These are phyloP conservation scores for Mortierella sp. DNA, from an alignment of 371 early-diverging fungal species.

Conservation along the genomic window DNA sequence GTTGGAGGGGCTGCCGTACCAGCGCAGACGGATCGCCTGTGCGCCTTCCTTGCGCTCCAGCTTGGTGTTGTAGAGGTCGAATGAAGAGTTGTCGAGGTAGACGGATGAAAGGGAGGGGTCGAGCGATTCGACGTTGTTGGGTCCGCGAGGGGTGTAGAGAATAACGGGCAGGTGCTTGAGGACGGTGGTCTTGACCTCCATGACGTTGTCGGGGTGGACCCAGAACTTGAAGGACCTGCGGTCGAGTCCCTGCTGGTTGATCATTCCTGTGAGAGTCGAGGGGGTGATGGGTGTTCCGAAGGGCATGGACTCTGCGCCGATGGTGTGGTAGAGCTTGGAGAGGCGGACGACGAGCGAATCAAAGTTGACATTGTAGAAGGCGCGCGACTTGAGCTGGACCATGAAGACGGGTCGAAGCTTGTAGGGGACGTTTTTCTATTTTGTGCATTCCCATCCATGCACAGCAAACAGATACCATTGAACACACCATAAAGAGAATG, in stretches of 20 bases:
- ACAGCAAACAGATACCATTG: too few relatives aligned
- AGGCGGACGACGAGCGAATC: conserved; percentile 92
- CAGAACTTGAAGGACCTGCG: conserved; percentile 98
- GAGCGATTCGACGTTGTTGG: conserved; percentile 60
- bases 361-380: conserved; percentile 93
- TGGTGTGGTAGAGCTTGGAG: conserved; percentile 90
- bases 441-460: too few relatives aligned
- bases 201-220: conserved; percentile 99
- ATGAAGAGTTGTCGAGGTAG: conserved; percentile 96
- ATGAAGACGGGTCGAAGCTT: conserved; percentile 90
- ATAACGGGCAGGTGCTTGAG: conserved; percentile 97
- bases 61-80: conserved; percentile 95
- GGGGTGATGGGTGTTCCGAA: conserved; percentile 58
- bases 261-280: conserved; percentile 45
- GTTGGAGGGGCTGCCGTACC: conserved; percentile 92
- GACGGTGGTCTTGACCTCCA: conserved; percentile 94
- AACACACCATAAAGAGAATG: neutral
- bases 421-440: conserved; percentile 75
- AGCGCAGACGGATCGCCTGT: conserved; percentile 94
- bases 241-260: conserved; percentile 63
- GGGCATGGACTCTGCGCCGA: conserved; percentile 65
- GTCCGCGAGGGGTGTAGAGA: conserved; percentile 79
- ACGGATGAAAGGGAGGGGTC: conserved; percentile 97
- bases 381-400: conserved; percentile 86
- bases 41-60: conserved; percentile 96